Conservation (phyloP, 257 asterid genomes). For the Solanum sitiens region DNA sequence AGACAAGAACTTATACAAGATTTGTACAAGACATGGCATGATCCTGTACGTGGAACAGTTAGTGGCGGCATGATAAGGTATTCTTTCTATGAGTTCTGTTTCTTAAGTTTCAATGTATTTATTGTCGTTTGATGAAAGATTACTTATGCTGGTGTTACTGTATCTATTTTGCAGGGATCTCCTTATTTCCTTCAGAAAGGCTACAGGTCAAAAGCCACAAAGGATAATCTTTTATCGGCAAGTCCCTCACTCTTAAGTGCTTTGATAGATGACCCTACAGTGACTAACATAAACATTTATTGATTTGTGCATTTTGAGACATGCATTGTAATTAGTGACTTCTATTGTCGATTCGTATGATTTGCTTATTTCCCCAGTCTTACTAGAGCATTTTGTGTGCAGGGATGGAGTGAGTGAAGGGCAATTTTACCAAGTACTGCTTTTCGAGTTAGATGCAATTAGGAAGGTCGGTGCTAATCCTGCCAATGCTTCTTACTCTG, state of each 20-base stretch:
- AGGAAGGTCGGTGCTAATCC: conserved; percentile 46
- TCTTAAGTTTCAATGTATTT: neutral
- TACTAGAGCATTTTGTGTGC: conserved; percentile 1
- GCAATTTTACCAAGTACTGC: conserved; percentile 85
- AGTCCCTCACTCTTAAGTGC: neutral
- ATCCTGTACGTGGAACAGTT: conserved; percentile 86
- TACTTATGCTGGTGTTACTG: neutral
- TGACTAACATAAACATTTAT: neutral
- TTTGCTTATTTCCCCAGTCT: neutral
- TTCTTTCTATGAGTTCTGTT: neutral
- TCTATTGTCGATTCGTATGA: neutral
- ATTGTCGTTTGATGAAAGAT: neutral
- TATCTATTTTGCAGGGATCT: conserved; percentile 66
- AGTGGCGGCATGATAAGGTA: conserved; percentile 99
- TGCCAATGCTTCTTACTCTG: neutral
- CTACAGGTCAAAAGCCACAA: conserved; percentile 98
- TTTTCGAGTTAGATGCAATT: conserved; percentile 91
- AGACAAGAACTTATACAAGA: conserved; percentile 95
- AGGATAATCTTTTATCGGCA: conserved; percentile 94
- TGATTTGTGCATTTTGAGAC: neutral
- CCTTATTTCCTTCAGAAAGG: conserved; percentile 89
- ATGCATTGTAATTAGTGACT: neutral
- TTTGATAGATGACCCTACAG: neutral
- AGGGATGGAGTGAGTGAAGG: conserved; percentile 99
- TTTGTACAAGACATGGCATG: conserved; percentile 94